Evolutionary conservation across 2,329 filamentous ascomycete species (phyloP), one percentile per base, ranked within the genome.

Genomic region (Zelopaecilomyces penicillatus): DNA sequence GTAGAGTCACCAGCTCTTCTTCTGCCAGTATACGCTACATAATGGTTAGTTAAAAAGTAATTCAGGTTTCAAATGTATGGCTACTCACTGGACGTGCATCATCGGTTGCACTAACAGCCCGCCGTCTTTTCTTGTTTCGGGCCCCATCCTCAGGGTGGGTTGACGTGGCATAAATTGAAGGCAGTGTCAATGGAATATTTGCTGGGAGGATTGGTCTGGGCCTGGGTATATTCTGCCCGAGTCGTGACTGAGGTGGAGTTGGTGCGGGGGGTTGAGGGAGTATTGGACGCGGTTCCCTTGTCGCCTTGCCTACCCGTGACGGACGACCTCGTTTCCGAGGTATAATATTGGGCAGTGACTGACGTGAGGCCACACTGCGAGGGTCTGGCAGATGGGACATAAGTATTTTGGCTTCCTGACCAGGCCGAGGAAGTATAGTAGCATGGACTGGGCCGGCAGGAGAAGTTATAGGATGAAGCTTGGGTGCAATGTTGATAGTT

Each of bases 271-370:
- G 55, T 36, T 62, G 61, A 6, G 65, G 65, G 12, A 62, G 52
- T 9, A 59, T 51, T 9, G 65, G 57, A 12, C 52, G 57, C 5
- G 60, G 54, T 40, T 60, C 54, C 9, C 52, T 43, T 42, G 55
- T 61, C 10, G 59, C 66, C 50, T 66, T 69, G 44, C 71, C 70
- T 9, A 66, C 63, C 44, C 69, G 65, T 8, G 70, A 66, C 4
- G 70, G 70, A 34, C 70, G 63, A 2, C 70, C 70, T 47, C 70
- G 64, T 54, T 71, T 73, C 51, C 64, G 69, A n/a, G 59, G 49
- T 19, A 19, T 19, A 2, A 19, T 19, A 19, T 35, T 46, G 7
- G 32, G 26, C 19, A 37, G 43, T 8, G 32, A 6, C 19, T 35
- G 37, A 8, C 26, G 45, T 8, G 50, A 38, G 7, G 41, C 48